Evolutionary conservation across 2,329 filamentous ascomycete genomes (phyloP).

Genomic region (Coniosporium tulheliwenetii): DNA sequence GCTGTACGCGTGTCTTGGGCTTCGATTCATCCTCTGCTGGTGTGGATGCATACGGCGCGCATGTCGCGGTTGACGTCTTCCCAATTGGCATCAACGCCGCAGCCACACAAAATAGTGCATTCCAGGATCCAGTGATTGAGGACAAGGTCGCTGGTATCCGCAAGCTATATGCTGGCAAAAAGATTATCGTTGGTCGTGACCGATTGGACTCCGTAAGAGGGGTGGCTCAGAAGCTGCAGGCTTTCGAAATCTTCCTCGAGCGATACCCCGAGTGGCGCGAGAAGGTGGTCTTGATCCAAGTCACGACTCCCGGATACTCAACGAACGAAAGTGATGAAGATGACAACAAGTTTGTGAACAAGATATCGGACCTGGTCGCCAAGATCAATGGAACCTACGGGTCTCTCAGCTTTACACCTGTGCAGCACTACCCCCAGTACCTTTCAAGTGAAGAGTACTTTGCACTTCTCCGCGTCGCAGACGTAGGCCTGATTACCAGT

Average conservation of each 20-base stretch:
- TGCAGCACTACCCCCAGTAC: conserved; percentile 92
- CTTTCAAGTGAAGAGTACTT: conserved; percentile 84
- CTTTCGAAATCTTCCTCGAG: conserved; percentile 83
- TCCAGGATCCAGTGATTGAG: conserved; percentile 51
- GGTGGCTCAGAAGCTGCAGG: conserved; percentile 89
- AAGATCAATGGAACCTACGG: conserved; percentile 86
- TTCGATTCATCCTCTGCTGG: conserved; percentile 75
- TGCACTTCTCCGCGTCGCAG: conserved; percentile 74
- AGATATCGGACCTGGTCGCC: conserved; percentile 80
- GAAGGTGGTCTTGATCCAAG: conserved; percentile 85
- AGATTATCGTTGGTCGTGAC: conserved; percentile 88
- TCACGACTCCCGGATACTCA: conserved; percentile 73
- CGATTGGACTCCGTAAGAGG: conserved; percentile 85
- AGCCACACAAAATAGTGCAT: conserved; percentile 61
- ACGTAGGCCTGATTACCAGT: conserved; percentile 88
- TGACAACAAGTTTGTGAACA: conserved; percentile 69
- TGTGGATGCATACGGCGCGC: conserved; percentile 75
- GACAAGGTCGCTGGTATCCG: conserved; percentile 58
- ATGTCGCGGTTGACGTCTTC: conserved; percentile 84
- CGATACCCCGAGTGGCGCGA: conserved; percentile 84
- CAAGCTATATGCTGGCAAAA: conserved; percentile 71
- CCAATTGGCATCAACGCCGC: conserved; percentile 89
- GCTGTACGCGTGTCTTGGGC: conserved; percentile 80
- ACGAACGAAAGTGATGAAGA: conserved; percentile 61
- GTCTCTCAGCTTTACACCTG: conserved; percentile 74